Evolutionary conservation across 73 alveolate species (phyloP), one percentile per base, ranked within the genome.

Genomic region (Blepharisma japonicum): DNA sequence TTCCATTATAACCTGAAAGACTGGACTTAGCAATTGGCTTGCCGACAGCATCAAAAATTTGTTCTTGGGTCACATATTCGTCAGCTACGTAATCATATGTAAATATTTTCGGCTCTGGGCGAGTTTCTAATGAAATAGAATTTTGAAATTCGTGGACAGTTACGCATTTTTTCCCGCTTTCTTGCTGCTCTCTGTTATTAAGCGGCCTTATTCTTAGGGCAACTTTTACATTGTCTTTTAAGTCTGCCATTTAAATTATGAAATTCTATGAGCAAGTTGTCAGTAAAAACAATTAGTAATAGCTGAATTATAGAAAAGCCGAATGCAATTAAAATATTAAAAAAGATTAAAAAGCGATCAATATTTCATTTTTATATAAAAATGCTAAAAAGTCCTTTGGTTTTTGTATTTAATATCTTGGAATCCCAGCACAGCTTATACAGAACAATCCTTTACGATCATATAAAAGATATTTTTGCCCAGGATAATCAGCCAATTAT

Each of bases 151-250:
- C 56, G 9, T 23, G 39, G 42, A 70, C 61, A 39, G 32, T 7
- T 9, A 70, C 32, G 46, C 80, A 70, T 45, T 70, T 70, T 70
- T 45, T 70, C 11, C 80, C 61, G 4, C 80, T 54, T 70, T 70
- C 80, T n/a, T 18, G 87, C 56, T 78, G 74, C 83, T 97, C 99
- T 56, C 98, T 81, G 55, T 84, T 80, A 71, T 95, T 97, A 82
- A 94, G 92, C 6, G 99, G 99, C 32, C 99, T 91, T 56, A 97
- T 98, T 81, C 99, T 90, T n/a, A 97, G 98, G 8, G 98, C 99
- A 23, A 97, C 99, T 77, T 85, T 91, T 38, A 96, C 66, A 70
- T 61, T 61, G 74, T 61, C 74, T 61, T 61, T 61, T 14, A n/a
- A 14, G 14, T 61, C 74, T 61, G 23, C 74, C 74, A 61, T 61